Conservation (phyloP, 768 basidiomycete genomes). For the Rhizopogon vinicolor region DNA sequence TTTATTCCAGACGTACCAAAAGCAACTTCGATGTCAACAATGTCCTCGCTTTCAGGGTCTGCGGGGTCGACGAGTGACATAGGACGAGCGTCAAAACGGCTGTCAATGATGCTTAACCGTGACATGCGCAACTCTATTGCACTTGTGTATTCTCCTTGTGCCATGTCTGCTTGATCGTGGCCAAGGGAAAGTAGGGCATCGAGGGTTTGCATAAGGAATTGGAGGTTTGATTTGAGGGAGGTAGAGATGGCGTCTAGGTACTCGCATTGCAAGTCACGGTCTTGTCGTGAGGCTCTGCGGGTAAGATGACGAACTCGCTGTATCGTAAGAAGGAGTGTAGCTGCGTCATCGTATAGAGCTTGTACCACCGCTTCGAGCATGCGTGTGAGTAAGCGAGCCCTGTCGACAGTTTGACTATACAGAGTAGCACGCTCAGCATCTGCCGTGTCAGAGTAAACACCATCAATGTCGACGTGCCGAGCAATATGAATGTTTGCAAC, state of each 20-base stretch:
- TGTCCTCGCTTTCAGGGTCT: conserved; percentile 43
- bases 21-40: conserved; percentile 56
- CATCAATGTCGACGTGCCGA: conserved; percentile 79
- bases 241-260: conserved; percentile 45
- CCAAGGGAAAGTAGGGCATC: conserved; percentile 61
- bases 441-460: conserved; percentile 48
- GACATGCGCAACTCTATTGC: conserved; percentile 79
- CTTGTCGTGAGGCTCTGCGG: conserved; percentile 4
- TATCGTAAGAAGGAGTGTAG: conserved; percentile 51
- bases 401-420: conserved; percentile 64
- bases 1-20: conserved; percentile 37
- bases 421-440: conserved; percentile 38
- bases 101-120: conserved; percentile 57
- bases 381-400: conserved; percentile 62
- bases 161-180: conserved; percentile 66
- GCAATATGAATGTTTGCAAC: conserved; percentile 75
- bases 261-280: conserved; percentile 27
- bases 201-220: conserved; percentile 51
- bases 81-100: conserved; percentile 40
- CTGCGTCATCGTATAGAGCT: conserved; percentile 68
- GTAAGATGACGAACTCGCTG: conserved; percentile 34
- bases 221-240: conserved; percentile 54
- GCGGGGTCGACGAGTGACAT: conserved; percentile 33
- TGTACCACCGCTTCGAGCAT: conserved; percentile 68
- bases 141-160: conserved; percentile 65